Conservation (phyloP, 1,284 basidiomycete genomes). For the Heliocybe sulcata region DNA sequence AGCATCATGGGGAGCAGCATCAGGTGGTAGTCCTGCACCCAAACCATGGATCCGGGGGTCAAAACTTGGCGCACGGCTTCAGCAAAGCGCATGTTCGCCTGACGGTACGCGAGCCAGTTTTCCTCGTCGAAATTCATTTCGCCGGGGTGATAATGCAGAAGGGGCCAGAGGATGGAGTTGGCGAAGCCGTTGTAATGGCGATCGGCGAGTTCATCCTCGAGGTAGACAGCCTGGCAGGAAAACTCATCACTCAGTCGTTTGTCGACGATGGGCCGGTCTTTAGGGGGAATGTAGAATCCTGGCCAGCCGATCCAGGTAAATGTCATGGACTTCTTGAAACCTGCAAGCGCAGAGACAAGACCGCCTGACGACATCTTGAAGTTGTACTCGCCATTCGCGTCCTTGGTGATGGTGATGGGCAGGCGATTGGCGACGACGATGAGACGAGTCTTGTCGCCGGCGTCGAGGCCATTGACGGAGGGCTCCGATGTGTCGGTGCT, state of each 20-base stretch:
- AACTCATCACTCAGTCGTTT: constrained; percentile 89
- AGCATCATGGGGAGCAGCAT: constrained; percentile 97
- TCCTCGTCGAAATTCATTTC: constrained; percentile 99
- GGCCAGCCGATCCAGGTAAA: constrained; percentile 97
- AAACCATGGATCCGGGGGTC: constrained; percentile 87
- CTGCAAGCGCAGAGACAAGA: constrained; percentile 88
- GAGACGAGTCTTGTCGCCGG: constrained; percentile 56
- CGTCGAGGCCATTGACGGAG: constrained; percentile 11
- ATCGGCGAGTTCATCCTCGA: constrained; percentile 96
- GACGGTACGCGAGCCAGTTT: constrained; percentile 96
- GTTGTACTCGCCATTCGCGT: constrained; percentile 83
- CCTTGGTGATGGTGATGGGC: constrained; percentile 88
- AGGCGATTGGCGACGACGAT: constrained; percentile 96
- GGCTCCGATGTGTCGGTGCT: neutral
- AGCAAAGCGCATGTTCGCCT: constrained; percentile 94
- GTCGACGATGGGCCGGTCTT: constrained; percentile 84
- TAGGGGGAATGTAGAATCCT: constrained; percentile 83
- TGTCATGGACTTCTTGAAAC: constrained; percentile 93
- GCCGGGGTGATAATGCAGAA: constrained; percentile 98
- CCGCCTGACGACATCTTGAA: constrained; percentile 98
- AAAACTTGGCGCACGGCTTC: constrained; percentile 79
- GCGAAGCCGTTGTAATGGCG: constrained; percentile 98
- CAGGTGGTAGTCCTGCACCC: constrained; percentile 98
- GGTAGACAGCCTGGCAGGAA: constrained; percentile 95
- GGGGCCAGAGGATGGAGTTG: constrained; percentile 98